A percentile compares a stretch with the other conserved stretches of the same genome.
Conservation (phyloP, 208 protist species). For the Strigomonas oncopelti region DNA sequence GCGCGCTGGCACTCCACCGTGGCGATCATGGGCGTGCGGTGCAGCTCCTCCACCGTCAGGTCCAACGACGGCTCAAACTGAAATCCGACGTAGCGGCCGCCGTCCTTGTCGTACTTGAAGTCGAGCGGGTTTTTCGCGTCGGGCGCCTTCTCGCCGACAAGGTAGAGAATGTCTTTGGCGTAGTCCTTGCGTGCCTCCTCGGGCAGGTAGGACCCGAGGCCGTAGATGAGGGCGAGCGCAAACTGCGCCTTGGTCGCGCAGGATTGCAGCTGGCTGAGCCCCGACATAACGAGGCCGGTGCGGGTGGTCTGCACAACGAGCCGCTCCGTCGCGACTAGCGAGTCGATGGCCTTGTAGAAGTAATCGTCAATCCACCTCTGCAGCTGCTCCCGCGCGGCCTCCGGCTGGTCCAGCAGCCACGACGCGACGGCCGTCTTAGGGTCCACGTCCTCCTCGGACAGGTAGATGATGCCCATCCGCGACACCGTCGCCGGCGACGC, state of each 20-base stretch:
- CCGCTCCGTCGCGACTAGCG: constrained; percentile 60
- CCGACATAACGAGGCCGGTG: constrained; percentile 91
- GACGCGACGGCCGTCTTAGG: constrained; percentile 87
- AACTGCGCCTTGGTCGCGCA: constrained; percentile 90
- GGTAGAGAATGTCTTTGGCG: constrained; percentile 87
- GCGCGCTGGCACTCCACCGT: constrained; percentile 94
- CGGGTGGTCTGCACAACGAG: constrained; percentile 89
- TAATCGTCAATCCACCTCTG: constrained; percentile 88
- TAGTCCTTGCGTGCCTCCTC: constrained; percentile 79
- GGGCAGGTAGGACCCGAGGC: constrained; percentile 91
- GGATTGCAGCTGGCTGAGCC: constrained; percentile 87
- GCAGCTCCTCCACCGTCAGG: constrained; percentile 82
- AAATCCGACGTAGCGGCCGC: constrained; percentile 58
- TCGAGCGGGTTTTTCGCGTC: constrained; percentile 88
- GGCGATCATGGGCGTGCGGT: constrained; percentile 82
- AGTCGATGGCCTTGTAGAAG: constrained; percentile 92
- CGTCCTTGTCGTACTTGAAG: constrained; percentile 73
- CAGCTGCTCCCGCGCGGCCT: constrained; percentile 63
- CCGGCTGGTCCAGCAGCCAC: constrained; percentile 88
- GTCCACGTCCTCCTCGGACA: constrained; percentile 95
- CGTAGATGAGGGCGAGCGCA: constrained; percentile 88
- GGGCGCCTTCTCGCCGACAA: constrained; percentile 75
- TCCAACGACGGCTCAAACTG: constrained; percentile 69
- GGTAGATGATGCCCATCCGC: constrained; percentile 98
- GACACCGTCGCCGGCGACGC: constrained; percentile 97